Evolutionary conservation across 768 basidiomycete genomes (phyloP), one percentile per base, ranked within the genome.

Genomic region (Boletus pseudo-olivaceus): DNA sequence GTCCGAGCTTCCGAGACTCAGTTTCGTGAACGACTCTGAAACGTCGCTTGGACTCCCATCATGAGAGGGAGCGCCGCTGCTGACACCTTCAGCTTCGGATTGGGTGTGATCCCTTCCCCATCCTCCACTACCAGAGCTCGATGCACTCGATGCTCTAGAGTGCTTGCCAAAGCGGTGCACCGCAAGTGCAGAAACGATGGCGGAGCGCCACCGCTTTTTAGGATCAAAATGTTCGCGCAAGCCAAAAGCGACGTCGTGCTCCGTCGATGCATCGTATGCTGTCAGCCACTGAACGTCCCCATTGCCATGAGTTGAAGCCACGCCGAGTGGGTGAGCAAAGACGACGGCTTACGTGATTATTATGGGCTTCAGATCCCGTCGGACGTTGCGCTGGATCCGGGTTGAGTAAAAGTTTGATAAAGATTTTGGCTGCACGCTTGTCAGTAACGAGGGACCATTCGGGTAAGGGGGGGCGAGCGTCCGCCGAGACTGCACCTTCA

Each of bases 171-270:
- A 57, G 51, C 71, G 70, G 17, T 72, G 55, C 32, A 77, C 8
- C 19, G 75, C 76, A 17, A 75, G 74, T n/a, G 80, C 73, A 38
- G 75, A 72, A 47, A 69, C 65, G 61, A 94, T 90, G 14, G 88
- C 89, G 2, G 76, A 73, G 47, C 82, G 79, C 93, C 92, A 94
- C 37, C 78, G 78, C 2, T 83, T 84, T 40, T 78, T 78, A 0
- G 91, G 79, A 64, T 91, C 78, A 71, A 96, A 95, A 75, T 93
- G 83, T 32, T 91, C 86, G 32, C 88, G 87, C 46, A 97, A 75
- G 11, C 88, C 90, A 11, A 65, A 67, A 15, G 73, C 76, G 39
- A 97, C 78, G 62, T 98, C 93, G 67, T 88, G 81, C 48, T 93
- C 88, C 6, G 76, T 78, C 0, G 84, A 83, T 0, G 86, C 75